Evolutionary conservation across 768 basidiomycete species (phyloP).

Genomic region (Mycena haematopus): DNA sequence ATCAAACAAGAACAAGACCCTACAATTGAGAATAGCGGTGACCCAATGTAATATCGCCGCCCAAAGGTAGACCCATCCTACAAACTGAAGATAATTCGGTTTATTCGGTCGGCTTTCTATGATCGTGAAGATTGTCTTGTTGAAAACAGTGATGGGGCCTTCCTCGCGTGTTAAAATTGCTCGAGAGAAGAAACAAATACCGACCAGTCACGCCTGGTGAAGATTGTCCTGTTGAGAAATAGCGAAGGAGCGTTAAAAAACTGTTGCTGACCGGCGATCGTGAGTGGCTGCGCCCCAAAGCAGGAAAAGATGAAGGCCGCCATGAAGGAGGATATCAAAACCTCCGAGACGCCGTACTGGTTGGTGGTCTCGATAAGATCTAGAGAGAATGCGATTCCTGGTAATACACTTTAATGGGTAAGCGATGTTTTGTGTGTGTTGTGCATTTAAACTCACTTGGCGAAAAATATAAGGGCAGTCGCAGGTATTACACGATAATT

Average conservation of each 20-base stretch:
- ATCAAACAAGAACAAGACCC: conserved; percentile 4
- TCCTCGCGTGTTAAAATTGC: conserved; percentile 12
- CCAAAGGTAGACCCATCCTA: conserved; percentile 95
- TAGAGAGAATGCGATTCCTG: conserved; percentile 90
- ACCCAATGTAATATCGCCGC: conserved; percentile 86
- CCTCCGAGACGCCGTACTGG: conserved; percentile 90
- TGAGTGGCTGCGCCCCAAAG: conserved; percentile 89
- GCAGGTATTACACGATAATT: conserved; percentile 91
- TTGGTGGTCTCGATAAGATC: conserved; percentile 91
- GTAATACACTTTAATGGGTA: conserved; percentile 63
- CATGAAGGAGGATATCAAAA: conserved; percentile 85
- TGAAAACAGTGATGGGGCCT: conserved; percentile 93
- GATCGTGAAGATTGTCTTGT: conserved; percentile 88
- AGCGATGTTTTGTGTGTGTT: not conserved
- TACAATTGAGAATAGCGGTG: conserved; percentile 80
- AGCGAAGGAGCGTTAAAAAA: too few relatives aligned
- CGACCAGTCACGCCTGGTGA: conserved; percentile 76
- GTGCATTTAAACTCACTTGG: conserved; percentile 61
- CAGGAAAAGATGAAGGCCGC: conserved; percentile 87
- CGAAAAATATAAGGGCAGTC: conserved; percentile 84
- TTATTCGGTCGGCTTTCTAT: conserved; percentile 59
- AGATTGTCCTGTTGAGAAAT: too few relatives aligned
- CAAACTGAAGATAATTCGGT: conserved; percentile 82
- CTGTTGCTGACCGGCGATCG: conserved; percentile 58
- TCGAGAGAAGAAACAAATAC: conserved; percentile 6